Evolutionary conservation across 2,329 filamentous ascomycete species (phyloP).

Genomic region (Colletotrichum liaoningense): DNA sequence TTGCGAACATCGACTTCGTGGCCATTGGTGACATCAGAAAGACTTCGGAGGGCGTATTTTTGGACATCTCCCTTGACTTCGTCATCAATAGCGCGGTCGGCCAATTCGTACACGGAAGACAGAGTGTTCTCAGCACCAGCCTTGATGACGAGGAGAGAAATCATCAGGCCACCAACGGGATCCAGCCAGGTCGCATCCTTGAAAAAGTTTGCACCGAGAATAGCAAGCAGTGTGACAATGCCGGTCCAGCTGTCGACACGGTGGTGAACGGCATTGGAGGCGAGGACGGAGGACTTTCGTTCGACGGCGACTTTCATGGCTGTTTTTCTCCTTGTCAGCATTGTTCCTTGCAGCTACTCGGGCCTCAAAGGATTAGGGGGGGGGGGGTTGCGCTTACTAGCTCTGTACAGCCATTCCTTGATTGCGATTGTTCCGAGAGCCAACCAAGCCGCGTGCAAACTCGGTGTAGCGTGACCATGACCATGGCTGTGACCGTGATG

Average conservation of each 20-base stretch:
- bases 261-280: conserved; percentile 96
- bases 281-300: conserved; percentile 94
- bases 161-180: conserved; percentile 90
- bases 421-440: conserved; percentile 89
- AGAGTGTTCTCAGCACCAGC: conserved; percentile 90
- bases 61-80: conserved; percentile 82
- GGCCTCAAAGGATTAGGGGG: not conserved
- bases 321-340: conserved; percentile 47
- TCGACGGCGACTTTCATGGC: conserved; percentile 96
- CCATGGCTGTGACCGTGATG: conserved; percentile 74
- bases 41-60: conserved; percentile 70
- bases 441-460: conserved; percentile 94
- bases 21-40: conserved; percentile 65
- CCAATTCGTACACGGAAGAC: conserved; percentile 85
- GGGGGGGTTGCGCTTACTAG: conserved; percentile 74
- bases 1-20: conserved; percentile 77
- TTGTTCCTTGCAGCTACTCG: not conserved
- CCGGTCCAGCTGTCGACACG: conserved; percentile 95
- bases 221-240: conserved; percentile 89
- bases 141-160: conserved; percentile 92
- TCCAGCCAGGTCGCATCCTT: conserved; percentile 92
- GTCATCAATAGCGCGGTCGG: conserved; percentile 88
- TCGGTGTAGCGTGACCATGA: conserved; percentile 76
- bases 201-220: conserved; percentile 90
- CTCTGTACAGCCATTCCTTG: conserved; percentile 97